These are phyloP conservation scores for Phoma herbarum DNA, from an alignment of 2,329 filamentous ascomycete genomes.

Conservation along the genomic window DNA sequence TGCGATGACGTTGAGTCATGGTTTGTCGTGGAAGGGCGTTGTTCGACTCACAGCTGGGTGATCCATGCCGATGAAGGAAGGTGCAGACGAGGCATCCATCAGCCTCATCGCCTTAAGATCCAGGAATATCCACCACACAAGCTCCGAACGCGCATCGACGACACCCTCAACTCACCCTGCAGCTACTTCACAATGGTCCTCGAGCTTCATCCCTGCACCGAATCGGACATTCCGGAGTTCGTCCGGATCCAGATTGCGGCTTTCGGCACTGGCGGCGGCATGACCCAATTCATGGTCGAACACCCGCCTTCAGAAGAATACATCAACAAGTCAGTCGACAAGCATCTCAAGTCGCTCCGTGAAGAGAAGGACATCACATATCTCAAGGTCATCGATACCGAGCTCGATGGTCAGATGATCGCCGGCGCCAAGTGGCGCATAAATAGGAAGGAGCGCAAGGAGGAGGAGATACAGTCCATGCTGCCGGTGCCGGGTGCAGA, in stretches of 20 bases:
- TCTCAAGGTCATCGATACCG: conserved; percentile 48
- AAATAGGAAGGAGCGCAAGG: conserved; percentile 42
- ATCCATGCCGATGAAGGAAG: conserved; percentile 7
- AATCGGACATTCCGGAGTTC: conserved; percentile 43
- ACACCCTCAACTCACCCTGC: neutral
- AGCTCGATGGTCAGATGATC: conserved; percentile 44
- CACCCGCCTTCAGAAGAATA: conserved; percentile 30
- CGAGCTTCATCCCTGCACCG: conserved; percentile 40
- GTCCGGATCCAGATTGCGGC: conserved; percentile 40
- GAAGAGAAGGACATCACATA: conserved; percentile 40
- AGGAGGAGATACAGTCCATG: conserved; percentile 43
- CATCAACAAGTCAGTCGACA: conserved; percentile 31
- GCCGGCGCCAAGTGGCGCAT: conserved; percentile 50
- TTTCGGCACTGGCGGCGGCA: conserved; percentile 40
- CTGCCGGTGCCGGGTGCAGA: conserved; percentile 37
- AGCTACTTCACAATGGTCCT: conserved; percentile 41
- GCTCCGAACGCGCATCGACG: neutral
- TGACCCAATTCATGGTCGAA: conserved; percentile 36
- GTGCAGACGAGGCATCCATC: conserved; percentile 8
- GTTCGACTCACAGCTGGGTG: neutral
- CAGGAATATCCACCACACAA: neutral
- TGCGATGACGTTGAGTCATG: conserved; percentile 2
- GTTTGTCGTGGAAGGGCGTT: conserved; percentile 14
- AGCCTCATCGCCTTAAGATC: conserved; percentile 13
- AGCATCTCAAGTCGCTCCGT: conserved; percentile 36